Base-by-base conservation (phyloP, 306 rosid species). In the Lathyrus oleraceus region DNA sequence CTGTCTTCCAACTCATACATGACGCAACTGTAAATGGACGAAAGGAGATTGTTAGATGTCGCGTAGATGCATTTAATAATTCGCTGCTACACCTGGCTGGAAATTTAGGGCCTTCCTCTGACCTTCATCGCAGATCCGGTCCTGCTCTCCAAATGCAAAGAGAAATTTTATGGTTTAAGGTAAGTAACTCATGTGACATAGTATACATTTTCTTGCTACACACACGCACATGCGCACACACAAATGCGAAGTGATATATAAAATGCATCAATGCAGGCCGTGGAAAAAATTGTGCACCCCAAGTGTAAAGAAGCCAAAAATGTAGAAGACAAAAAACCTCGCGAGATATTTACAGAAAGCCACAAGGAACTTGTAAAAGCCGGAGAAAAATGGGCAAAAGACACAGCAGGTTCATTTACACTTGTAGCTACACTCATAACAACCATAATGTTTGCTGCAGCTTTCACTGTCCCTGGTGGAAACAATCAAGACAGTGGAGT, bases 141-240 rank as follows among this genome's bases (percentile, higher is more conserved):
- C 23, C 71, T 10, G 58, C 59, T 28, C 17, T 66, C 6, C 71
- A 47, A 6, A 66, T 66, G 59, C 71, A 66, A 28, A 66, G 43
- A 66, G 71, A 66, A 28, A 10, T 66, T 15, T 39, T 15, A 47
- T 66, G 71, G 71, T 66, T 47, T 14, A 47, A 66, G 71, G 71
- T 65, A 1, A 1, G 5, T 25, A 12, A 52, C 3, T 19, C 7
- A 15, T 15, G 53, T 15, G 4, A 15, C 11, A 52, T 52, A 52
- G 28, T 48, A 16, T 48, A 48, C 2, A 45, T 48, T 48, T 48
- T 48, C 8, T 16, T 6, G 35, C 8, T 30, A 30, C 52, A 45
- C 7, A 2, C 3, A 23, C 15, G 2, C 1, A 9, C 8, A 45
- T 13, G 1, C 5, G 6, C 27, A 23, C 10, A 23, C 10, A 6